Evolutionary conservation across 2,329 filamentous ascomycete genomes (phyloP).

Genomic region (Lasiodiplodia citricola): DNA sequence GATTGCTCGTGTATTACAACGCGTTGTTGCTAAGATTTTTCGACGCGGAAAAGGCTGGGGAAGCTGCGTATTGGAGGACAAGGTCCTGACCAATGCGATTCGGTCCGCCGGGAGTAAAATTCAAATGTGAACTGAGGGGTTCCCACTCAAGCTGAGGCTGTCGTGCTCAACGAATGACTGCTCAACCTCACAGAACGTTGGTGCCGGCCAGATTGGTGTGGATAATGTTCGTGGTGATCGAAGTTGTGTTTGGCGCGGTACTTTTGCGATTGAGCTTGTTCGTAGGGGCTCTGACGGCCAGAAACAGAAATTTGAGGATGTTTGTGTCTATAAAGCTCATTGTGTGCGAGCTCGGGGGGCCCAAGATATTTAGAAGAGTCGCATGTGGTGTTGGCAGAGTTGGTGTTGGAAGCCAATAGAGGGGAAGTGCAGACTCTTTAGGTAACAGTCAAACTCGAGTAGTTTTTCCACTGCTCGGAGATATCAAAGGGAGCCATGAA

Average conservation of each 20-base stretch:
- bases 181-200: constrained; percentile 57
- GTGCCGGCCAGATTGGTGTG: not conserved
- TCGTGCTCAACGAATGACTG: no score
- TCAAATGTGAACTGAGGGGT: no score
- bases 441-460: not conserved
- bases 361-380: constrained; percentile 40
- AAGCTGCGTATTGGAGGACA: no score
- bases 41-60: no score
- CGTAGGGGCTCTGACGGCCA: constrained; percentile 39
- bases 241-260: not conserved
- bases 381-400: constrained; percentile 43
- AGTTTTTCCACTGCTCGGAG: not conserved
- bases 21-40: no score
- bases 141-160: no score
- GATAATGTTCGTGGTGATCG: not conserved
- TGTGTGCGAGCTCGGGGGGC: constrained; percentile 41
- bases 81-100: no score
- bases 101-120: no score
- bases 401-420: constrained; percentile 34
- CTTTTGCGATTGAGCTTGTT: constrained; percentile 57
- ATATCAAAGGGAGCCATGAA: not conserved
- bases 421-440: not conserved
- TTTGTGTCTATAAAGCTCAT: constrained; percentile 46
- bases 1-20: no score
- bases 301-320: constrained; percentile 31